These are phyloP conservation scores for Gigaspora rosea DNA, from an alignment of 192 early-diverging fungal species.

Conservation along the genomic window DNA sequence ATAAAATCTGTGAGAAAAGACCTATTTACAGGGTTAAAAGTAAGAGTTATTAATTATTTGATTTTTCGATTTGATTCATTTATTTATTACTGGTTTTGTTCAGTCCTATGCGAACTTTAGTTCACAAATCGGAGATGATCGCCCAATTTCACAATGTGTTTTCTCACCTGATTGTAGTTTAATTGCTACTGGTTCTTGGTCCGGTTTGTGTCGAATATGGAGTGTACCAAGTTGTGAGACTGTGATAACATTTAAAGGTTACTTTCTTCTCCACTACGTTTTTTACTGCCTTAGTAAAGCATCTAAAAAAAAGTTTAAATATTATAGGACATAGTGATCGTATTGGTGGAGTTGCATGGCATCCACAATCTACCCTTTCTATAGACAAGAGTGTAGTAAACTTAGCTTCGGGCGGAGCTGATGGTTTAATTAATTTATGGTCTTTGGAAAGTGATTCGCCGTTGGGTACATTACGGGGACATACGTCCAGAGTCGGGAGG, in stretches of 20 bases:
- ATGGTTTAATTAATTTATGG: slow-evolving; percentile 81
- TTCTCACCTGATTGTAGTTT: slow-evolving; percentile 81
- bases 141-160: slow-evolving; percentile 73
- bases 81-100: neutral
- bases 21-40: slow-evolving; percentile 70
- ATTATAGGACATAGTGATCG: slow-evolving; percentile 81
- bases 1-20: slow-evolving; percentile 75
- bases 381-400: slow-evolving; percentile 63
- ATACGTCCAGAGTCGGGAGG: slow-evolving; percentile 78
- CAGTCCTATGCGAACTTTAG: slow-evolving; percentile 66
- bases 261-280: slow-evolving; percentile 16
- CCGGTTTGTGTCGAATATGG: slow-evolving; percentile 88
- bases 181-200: slow-evolving; percentile 83
- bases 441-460: slow-evolving; percentile 77
- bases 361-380: slow-evolving; percentile 73
- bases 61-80: slow-evolving; percentile 12
- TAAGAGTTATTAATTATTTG: slow-evolving; percentile 33
- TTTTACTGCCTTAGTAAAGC: neutral
- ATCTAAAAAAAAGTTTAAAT: neutral
- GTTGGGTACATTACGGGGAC: slow-evolving; percentile 76
- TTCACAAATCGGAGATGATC: slow-evolving; percentile 88
- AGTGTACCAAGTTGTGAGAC: slow-evolving; percentile 71
- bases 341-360: slow-evolving; percentile 87
- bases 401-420: slow-evolving; percentile 83
- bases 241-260: too few species aligned